Conservation (phyloP, 2,329 filamentous ascomycete genomes). For the Ceratocystis diversiconidia region DNA sequence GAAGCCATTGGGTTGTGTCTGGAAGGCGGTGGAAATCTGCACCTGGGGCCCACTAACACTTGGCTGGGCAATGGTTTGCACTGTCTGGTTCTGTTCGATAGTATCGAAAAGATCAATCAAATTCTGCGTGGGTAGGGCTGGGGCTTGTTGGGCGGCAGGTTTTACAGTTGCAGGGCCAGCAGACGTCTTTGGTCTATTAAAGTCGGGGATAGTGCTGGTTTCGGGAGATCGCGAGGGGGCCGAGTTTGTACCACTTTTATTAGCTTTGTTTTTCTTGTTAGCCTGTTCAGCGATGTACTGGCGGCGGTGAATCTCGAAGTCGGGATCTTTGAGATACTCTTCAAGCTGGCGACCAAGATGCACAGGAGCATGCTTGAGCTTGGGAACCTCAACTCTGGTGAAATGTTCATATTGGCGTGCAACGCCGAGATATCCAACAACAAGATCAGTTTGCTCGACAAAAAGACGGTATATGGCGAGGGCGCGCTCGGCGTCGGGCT, state of each 20-base stretch:
- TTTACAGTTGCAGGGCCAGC: slow-evolving; percentile 20
- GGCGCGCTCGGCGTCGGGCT: slow-evolving; percentile 79
- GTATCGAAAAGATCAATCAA: slow-evolving; percentile 91
- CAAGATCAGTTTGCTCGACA: slow-evolving; percentile 78
- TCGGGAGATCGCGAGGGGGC: slow-evolving; percentile 22
- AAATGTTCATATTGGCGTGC: slow-evolving; percentile 85
- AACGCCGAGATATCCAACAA: slow-evolving; percentile 76
- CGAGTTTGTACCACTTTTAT: slow-evolving; percentile 23
- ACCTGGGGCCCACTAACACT: slow-evolving; percentile 19
- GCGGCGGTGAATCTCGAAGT: slow-evolving; percentile 84
- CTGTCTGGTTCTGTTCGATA: slow-evolving; percentile 74
- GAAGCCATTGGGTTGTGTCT: slow-evolving; percentile 28
- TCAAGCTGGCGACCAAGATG: slow-evolving; percentile 80
- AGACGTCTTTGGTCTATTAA: slow-evolving; percentile 26
- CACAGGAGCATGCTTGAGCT: slow-evolving; percentile 91
- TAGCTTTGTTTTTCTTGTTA: slow-evolving; percentile 41
- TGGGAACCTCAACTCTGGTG: slow-evolving; percentile 85
- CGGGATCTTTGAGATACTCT: slow-evolving; percentile 85
- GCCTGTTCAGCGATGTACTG: slow-evolving; percentile 86
- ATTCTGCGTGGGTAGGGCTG: slow-evolving; percentile 43
- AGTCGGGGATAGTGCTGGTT: slow-evolving; percentile 23
- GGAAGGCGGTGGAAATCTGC: slow-evolving; percentile 26
- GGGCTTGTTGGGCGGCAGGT: slow-evolving; percentile 4
- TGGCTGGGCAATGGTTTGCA: slow-evolving; percentile 30
- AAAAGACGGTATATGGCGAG: slow-evolving; percentile 87